These are phyloP conservation scores for Calonectria montana DNA, from an alignment of 2,329 filamentous ascomycete genomes.

Conservation along the genomic window DNA sequence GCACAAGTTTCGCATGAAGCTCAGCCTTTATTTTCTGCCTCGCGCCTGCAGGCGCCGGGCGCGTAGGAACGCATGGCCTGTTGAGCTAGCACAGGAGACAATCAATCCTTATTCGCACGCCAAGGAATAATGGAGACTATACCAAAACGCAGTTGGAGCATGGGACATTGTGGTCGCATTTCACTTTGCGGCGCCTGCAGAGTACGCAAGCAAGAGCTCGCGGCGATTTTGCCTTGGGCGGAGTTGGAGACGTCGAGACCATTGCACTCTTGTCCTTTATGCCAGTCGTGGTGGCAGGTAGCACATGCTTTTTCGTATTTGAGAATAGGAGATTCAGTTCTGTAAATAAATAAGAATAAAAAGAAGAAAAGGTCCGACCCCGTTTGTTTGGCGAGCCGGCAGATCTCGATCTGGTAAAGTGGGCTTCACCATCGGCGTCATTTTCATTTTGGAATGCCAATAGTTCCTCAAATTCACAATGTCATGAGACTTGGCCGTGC, in stretches of 20 bases:
- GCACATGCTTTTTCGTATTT: background rate
- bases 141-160: conserved; percentile 17
- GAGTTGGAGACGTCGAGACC: background rate
- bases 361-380: background rate
- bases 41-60: background rate
- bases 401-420: conserved; percentile 2
- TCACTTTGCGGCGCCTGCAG: conserved; percentile 15
- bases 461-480: too few relatives aligned
- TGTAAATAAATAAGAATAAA: background rate
- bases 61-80: background rate
- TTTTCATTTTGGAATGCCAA: background rate
- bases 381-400: background rate
- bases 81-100: background rate
- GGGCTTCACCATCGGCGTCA: background rate
- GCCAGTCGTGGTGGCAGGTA: too few relatives aligned
- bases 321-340: background rate
- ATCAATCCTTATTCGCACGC: background rate
- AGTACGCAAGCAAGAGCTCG: background rate
- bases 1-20: conserved; percentile 5
- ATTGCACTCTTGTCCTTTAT: background rate
- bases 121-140: background rate
- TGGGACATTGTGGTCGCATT: conserved; percentile 15
- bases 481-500: background rate
- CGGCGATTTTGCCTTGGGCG: background rate
- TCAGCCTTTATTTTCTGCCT: conserved; percentile 1